These are phyloP conservation scores for Suillus alpinus DNA, from an alignment of 768 basidiomycete genomes.

Conservation along the genomic window DNA sequence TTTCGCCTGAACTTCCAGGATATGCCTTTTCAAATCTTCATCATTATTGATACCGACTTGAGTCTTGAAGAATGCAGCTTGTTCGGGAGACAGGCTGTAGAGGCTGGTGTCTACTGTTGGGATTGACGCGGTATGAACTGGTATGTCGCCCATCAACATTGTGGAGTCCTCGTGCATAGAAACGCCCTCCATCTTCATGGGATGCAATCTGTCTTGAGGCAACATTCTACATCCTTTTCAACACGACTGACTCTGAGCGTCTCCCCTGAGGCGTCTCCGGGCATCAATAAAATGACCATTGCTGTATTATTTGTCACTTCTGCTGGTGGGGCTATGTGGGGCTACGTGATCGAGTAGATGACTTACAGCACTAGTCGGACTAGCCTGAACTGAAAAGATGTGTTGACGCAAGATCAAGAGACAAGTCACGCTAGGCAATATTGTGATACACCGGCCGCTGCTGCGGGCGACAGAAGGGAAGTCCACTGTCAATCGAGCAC, in stretches of 20 bases:
- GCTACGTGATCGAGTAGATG: neutral
- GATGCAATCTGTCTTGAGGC: neutral
- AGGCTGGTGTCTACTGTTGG: neutral
- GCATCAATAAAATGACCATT: neutral
- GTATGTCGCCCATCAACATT: neutral
- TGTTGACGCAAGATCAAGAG: neutral
- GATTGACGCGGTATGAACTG: neutral
- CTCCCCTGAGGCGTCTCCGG: neutral
- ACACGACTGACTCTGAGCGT: neutral
- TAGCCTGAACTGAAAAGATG: too few relatives aligned
- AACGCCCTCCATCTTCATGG: neutral
- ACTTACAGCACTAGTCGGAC: neutral
- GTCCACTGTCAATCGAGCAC: neutral
- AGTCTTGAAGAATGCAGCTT: conserved; percentile 21
- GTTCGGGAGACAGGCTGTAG: conserved; percentile 4
- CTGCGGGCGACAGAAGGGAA: neutral
- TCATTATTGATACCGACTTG: conserved; percentile 26
- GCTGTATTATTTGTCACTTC: too few relatives aligned
- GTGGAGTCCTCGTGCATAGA: neutral
- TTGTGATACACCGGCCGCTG: neutral
- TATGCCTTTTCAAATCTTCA: conserved; percentile 22
- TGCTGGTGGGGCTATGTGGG: neutral
- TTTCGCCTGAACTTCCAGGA: conserved; percentile 23
- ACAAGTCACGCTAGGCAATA: neutral
- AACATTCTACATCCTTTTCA: neutral